Evolutionary conservation across 2,329 filamentous ascomycete genomes (phyloP), one percentile per base, ranked within the genome.

Genomic region (Bipolaris gigantea): DNA sequence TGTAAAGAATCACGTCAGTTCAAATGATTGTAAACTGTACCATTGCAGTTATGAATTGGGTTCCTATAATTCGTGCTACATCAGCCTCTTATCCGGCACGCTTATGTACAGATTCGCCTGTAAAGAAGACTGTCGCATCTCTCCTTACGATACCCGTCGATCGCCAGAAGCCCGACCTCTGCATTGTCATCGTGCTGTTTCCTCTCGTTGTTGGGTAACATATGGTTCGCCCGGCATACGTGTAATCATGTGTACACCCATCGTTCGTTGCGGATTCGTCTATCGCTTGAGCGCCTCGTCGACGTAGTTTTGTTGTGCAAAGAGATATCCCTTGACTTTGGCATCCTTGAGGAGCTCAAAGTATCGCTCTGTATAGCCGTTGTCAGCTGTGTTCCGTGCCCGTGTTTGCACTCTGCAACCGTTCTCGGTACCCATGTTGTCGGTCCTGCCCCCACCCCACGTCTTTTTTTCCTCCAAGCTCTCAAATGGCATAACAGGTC

Each of bases 271-370:
- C 18, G 43, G 39, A 35, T 13, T 30, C 41, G 35, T 53, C 53
- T 61, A 60, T 44, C 60, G 42, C 55, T 64, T 64, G 49, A 54
- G 54, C 18, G 53, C 44, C 21, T 62, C 61, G 38, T 67, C 75
- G 56, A 86, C 72, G 76, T 90, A 90, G 79, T 92, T 91, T 72
- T 89, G 86, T 77, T 92, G 89, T 70, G 91, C 79, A 66, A 90
- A 92, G 61, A 90, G 79, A 75, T 89, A 90, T 55, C 90, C 90
- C 79, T 85, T 88, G 73, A 93, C 82, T 77, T 89, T 89, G 69
- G 88, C 82, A 61, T 88, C 83, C 77, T 89, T 88, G 65, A 94
- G 79, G 64, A 93, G 79, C 75, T 91, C 83, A 60, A 94, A 81
- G 72, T 93, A 94, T 72, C 88, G 85, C 75, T 92, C 89, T 92